Evolutionary conservation across 2,329 filamentous ascomycete genomes (phyloP).

Genomic region (Microdochium nivale): DNA sequence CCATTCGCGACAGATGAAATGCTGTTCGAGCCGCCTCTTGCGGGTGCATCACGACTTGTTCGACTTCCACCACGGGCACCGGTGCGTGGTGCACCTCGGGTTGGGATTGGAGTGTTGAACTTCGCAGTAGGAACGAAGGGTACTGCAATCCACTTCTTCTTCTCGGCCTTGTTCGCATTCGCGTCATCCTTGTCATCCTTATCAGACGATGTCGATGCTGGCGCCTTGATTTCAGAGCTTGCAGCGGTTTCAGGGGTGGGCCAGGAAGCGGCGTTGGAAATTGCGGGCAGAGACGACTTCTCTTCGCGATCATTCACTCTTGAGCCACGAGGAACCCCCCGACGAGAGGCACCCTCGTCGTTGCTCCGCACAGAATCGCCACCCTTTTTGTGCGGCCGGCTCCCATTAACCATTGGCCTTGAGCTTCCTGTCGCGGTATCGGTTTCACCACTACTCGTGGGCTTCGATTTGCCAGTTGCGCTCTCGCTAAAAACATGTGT

Average conservation of each 20-base stretch:
- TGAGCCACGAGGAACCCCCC: conserved; percentile 33
- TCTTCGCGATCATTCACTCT: conserved; percentile 35
- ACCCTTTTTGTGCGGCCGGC: conserved; percentile 33
- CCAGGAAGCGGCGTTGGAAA: conserved; percentile 74
- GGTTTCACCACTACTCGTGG: conserved; percentile 10
- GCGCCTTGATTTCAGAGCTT: conserved; percentile 64
- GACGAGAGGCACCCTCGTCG: conserved; percentile 29
- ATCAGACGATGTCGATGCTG: conserved; percentile 49
- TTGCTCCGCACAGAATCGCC: conserved; percentile 29
- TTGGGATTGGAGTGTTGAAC: conserved; percentile 74
- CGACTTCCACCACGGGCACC: conserved; percentile 28
- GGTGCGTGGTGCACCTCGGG: conserved; percentile 40
- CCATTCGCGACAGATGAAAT: conserved; percentile 6
- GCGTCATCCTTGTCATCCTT: conserved; percentile 46
- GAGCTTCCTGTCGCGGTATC: conserved; percentile 11
- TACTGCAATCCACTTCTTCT: conserved; percentile 80
- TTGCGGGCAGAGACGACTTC: conserved; percentile 44
- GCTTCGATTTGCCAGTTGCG: background rate
- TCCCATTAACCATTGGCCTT: conserved; percentile 24
- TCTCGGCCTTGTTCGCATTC: conserved; percentile 57
- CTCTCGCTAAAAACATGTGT: background rate
- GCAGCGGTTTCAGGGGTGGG: conserved; percentile 78
- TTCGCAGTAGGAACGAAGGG: conserved; percentile 76
- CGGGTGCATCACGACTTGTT: conserved; percentile 15
- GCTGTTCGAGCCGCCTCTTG: conserved; percentile 10